phyloP scores from a whole-genome alignment of 169 alveolate genomes.

The Eimeria brunetti region DNA sequence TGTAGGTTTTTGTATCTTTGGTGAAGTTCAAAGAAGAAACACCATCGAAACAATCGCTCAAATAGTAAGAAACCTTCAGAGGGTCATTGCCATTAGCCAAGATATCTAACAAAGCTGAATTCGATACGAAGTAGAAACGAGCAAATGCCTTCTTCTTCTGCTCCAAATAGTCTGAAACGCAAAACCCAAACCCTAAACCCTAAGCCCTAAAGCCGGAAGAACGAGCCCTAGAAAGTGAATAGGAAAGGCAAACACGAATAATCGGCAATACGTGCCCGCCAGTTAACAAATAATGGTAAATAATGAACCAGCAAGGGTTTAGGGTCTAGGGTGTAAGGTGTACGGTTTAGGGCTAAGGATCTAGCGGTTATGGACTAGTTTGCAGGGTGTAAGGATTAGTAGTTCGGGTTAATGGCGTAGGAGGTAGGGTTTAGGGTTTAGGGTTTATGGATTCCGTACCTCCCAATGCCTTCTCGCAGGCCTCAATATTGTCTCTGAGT shows the following conservation, averaged over 20 bases:
- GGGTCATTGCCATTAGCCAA: slow-evolving; percentile 97
- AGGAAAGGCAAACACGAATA: not conserved
- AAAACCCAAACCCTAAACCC: not conserved
- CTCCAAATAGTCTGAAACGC: slow-evolving; percentile 91
- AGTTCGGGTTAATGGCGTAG: too few species aligned
- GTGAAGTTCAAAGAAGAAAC: slow-evolving; percentile 92
- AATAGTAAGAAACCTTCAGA: slow-evolving; percentile 93
- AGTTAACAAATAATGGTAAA: not conserved
- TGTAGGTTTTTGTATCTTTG: slow-evolving; percentile 83
- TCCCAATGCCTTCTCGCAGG: slow-evolving; percentile 97
- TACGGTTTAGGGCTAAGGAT: not conserved
- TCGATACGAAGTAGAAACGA: slow-evolving; percentile 97
- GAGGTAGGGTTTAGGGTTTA: not conserved
- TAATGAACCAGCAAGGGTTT: not conserved
- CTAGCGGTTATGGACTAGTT: not conserved
- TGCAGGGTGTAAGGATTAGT: too few species aligned
- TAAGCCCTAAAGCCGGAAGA: not conserved
- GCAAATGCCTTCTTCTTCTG: slow-evolving; percentile 97
- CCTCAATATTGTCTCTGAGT: slow-evolving; percentile 92
- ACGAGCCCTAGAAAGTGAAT: not conserved
- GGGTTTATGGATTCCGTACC: slow-evolving; percentile 63
- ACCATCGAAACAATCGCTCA: slow-evolving; percentile 96
- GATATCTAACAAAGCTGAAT: slow-evolving; percentile 96
- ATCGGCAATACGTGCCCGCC: too few species aligned
- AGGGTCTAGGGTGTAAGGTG: not conserved